Base-by-base conservation (phyloP, 2,329 filamentous ascomycete species). In the Ceratocystis lukuohia region DNA sequence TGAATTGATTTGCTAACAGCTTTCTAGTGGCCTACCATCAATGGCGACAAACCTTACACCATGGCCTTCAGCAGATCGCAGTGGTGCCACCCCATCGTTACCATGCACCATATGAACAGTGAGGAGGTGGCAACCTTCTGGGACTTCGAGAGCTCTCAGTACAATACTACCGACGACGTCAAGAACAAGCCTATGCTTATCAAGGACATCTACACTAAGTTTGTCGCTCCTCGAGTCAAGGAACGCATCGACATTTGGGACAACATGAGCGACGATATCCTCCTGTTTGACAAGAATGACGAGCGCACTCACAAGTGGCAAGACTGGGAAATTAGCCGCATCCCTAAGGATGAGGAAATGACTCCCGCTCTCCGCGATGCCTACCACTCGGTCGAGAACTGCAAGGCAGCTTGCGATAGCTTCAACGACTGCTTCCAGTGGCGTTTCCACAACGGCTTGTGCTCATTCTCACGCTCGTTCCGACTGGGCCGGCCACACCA, bases 1-100 rank as follows among this genome's bases (percentile, higher is more conserved):
- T 41, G 12, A 65, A 46, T 22, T 22, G 20, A 22, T 22, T 10
- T 59, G 5, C 56, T 65, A 61, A 65, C 64, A n/a, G 7, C 6
- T 65, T 48, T 25, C 28, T 69, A 80, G 74, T 81, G 78, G 76
- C 82, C 82, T 0, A 79, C 80, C 57, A 76, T 83, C 69, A 82
- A 84, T 69, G 81, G 80, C 68, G 80, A 84, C 70, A 83, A 82
- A 68, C 80, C 80, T 2, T 73, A 75, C 62, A 81, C 77, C 0
- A 71, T 84, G n/a, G 76, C 77, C 1, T 83, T 77, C 68, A 75
- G 75, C 46, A 69, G 73, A 1, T 73, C 72, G n/a, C 75, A 81
- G 68, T 84, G 82, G 81, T 84, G 82, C 71, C 79, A 82, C 62
- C 79, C 81, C 7, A 75, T 83, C 57, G 75, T 79, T 1, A 83